phyloP scores from a whole-genome alignment of 352 stramenopile genomes.

The Discostella stelligera region DNA sequence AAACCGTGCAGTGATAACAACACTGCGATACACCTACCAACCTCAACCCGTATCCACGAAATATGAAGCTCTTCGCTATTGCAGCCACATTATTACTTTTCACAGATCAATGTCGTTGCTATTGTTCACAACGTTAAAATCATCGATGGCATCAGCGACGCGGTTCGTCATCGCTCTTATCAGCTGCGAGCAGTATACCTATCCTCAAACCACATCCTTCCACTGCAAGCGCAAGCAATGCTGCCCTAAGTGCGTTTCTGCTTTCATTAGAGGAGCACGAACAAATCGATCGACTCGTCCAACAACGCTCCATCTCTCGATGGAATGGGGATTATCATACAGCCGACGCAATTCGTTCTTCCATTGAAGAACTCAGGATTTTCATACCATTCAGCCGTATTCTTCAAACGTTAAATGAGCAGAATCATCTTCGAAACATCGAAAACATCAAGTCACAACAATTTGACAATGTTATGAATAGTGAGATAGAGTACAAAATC shows the following conservation, averaged over 20 bases:
- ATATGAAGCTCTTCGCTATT: neutral
- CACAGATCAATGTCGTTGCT: neutral
- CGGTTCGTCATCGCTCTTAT: neutral
- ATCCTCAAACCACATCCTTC: neutral
- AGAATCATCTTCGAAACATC: neutral
- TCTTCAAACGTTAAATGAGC: slow-evolving; percentile 4
- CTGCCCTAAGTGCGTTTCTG: neutral
- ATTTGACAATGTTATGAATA: neutral
- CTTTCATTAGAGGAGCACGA: slow-evolving; percentile 12
- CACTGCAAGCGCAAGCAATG: neutral
- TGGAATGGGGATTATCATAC: slow-evolving; percentile 52
- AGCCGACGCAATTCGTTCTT: slow-evolving; percentile 50
- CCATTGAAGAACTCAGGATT: slow-evolving; percentile 33
- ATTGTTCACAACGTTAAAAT: neutral
- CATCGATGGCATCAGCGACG: neutral
- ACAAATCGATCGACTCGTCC: slow-evolving; percentile 42
- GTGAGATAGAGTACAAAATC: slow-evolving; percentile 35
- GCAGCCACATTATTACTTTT: neutral
- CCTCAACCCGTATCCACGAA: too few relatives aligned
- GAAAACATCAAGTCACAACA: neutral
- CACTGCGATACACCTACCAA: too few relatives aligned
- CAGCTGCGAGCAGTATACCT: neutral
- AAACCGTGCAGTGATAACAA: too few relatives aligned
- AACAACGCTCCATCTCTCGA: slow-evolving; percentile 48
- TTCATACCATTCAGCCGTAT: slow-evolving; percentile 26